These are phyloP conservation scores for Aquilaria yunnanensis DNA, from an alignment of 345 rosid species.

Conservation along the genomic window DNA sequence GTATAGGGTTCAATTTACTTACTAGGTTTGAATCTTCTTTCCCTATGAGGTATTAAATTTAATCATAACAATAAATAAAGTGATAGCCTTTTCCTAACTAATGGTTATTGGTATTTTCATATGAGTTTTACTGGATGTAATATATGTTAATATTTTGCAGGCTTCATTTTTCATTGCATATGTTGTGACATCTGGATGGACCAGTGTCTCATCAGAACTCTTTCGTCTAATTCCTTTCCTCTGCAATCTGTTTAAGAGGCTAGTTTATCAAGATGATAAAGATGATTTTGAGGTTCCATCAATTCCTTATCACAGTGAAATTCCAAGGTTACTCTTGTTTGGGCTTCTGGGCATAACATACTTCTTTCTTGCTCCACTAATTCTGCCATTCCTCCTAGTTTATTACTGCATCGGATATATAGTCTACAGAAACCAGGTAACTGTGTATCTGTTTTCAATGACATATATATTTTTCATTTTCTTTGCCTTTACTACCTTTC, in stretches of 20 bases:
- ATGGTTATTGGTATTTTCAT: too few relatives aligned
- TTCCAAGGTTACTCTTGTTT: constrained; percentile 65
- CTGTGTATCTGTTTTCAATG: background rate
- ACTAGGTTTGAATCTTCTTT: too few relatives aligned
- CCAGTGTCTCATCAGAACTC: constrained; percentile 74
- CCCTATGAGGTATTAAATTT: too few relatives aligned
- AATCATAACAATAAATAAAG: too few relatives aligned
- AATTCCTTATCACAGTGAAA: constrained; percentile 56
- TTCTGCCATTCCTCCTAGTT: constrained; percentile 80
- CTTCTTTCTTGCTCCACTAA: constrained; percentile 84
- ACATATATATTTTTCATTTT: background rate
- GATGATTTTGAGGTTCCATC: constrained; percentile 60
- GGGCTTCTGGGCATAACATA: constrained; percentile 83
- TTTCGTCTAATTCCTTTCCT: constrained; percentile 62
- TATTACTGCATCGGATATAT: constrained; percentile 81
- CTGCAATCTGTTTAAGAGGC: constrained; percentile 27
- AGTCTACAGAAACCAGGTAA: constrained; percentile 89
- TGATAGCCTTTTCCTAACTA: too few relatives aligned
- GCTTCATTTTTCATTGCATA: constrained; percentile 91
- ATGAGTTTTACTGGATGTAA: too few relatives aligned
- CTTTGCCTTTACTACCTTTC: background rate
- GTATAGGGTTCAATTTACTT: too few relatives aligned
- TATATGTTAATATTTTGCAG: constrained; percentile 24
- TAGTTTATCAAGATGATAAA: constrained; percentile 25
- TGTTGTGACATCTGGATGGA: constrained; percentile 94